Evolutionary conservation across 140 eudicot species (phyloP), one percentile per base, ranked within the genome.

Genomic region (Bidens hawaiensis): DNA sequence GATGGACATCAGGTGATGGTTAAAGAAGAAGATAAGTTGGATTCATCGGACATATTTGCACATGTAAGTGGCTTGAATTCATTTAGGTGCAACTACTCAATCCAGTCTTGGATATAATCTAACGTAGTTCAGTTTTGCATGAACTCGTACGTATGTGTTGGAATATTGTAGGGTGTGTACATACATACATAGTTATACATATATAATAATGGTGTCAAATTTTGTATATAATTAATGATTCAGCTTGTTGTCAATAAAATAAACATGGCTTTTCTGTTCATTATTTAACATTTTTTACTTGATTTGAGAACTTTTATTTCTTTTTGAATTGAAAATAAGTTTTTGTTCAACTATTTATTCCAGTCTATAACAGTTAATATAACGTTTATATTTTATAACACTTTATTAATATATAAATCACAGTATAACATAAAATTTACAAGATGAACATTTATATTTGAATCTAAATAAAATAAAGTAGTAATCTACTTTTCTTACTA

Each of bases 51-150:
- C 67, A 75, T 90, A 47, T 90, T 86, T 78, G 74, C 90, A 53
- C 94, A 83, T 19, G 67, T 90, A 13, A 78, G 81, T 54, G 90
- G 83, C n/a, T 78, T 90, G 31, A 81, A 82, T 60, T 84, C 97
- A 17, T 87, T 83, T 80, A 82, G 84, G 68, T 83, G 90, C 90
- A 86, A 80, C 79, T 79, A 79, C 56, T 82, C 90, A 25, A 77
- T 90, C 56, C 97, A 86, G 50, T 83, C 89, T 48, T 86, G 94
- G 97, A 86, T 79, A 36, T 85, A 52, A n/a, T n/a, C n/a, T n/a
- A n/a, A n/a, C n/a, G n/a, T n/a, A n/a, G 64, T 74, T 59, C 69
- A 74, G 63, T 74, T 74, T 74, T 74, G 79, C 69, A 66, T 71
- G 74, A n/a, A n/a, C 62, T 41, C 19, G 38, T 48, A 49, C 79